Conservation (phyloP, 208 protist species). For the Crithidia bombi region DNA sequence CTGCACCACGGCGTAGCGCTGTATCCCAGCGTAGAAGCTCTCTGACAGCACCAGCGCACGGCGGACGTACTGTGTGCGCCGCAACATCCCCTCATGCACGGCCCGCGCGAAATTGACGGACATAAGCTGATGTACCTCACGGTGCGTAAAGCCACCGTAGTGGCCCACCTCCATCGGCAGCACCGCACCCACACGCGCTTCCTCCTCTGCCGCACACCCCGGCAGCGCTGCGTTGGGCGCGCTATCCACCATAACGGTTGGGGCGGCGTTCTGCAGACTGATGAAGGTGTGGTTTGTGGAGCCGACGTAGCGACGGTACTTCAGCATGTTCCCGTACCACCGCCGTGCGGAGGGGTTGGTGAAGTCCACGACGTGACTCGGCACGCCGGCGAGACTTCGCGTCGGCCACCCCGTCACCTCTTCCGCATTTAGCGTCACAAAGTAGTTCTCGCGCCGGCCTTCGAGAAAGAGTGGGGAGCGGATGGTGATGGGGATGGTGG, state of each 20-base stretch:
- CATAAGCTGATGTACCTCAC: conserved; percentile 98
- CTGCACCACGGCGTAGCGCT: conserved; percentile 91
- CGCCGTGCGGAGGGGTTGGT: conserved; percentile 71
- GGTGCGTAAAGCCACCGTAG: conserved; percentile 75
- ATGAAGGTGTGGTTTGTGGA: conserved; percentile 93
- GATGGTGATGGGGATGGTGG: conserved; percentile 92
- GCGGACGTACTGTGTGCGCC: conserved; percentile 45
- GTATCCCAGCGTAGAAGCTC: conserved; percentile 96
- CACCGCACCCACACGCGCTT: background rate
- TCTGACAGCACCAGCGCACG: conserved; percentile 96
- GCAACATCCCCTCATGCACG: conserved; percentile 72
- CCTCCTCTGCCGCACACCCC: conserved; percentile 71
- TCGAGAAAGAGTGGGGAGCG: conserved; percentile 79
- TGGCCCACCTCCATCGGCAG: conserved; percentile 93
- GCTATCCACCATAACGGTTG: conserved; percentile 59
- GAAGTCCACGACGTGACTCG: conserved; percentile 95
- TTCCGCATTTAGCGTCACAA: conserved; percentile 77
- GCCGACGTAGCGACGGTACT: conserved; percentile 87
- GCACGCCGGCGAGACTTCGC: conserved; percentile 36
- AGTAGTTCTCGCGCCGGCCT: conserved; percentile 61
- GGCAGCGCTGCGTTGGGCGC: background rate
- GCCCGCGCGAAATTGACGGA: conserved; percentile 82
- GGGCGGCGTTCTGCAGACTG: conserved; percentile 97
- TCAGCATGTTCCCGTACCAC: conserved; percentile 91
- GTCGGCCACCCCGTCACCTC: conserved; percentile 30